Conservation (phyloP, 2,329 filamentous ascomycete species). For the Sclerotinia borealis region DNA sequence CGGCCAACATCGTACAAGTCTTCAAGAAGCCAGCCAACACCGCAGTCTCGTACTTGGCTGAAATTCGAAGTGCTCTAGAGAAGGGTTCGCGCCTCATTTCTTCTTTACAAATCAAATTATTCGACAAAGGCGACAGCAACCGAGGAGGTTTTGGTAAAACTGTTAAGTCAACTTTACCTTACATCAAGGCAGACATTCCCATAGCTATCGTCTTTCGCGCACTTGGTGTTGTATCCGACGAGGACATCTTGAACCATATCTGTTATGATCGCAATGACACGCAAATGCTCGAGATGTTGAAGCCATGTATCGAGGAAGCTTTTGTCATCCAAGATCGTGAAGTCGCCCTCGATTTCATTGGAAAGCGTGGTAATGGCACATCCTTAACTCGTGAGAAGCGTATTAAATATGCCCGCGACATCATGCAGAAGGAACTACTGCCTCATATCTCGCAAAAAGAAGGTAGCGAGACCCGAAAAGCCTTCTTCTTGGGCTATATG, state of each 20-base stretch:
- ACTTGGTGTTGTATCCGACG: constrained; percentile 90
- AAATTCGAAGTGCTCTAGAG: constrained; percentile 93
- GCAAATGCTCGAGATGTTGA: constrained; percentile 95
- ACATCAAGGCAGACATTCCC: constrained; percentile 88
- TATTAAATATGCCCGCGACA: constrained; percentile 85
- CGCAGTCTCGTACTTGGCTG: constrained; percentile 85
- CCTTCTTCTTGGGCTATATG: constrained; percentile 99
- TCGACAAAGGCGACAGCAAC: constrained; percentile 74
- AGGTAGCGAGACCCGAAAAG: constrained; percentile 91
- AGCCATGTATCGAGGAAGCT: constrained; percentile 94
- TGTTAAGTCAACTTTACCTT: constrained; percentile 85
- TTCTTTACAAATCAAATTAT: constrained; percentile 84
- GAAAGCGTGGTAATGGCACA: constrained; percentile 75
- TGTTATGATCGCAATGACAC: constrained; percentile 94
- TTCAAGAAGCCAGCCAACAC: constrained; percentile 97
- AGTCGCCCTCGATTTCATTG: constrained; percentile 90
- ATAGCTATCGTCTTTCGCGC: constrained; percentile 95
- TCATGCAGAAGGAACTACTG: constrained; percentile 93
- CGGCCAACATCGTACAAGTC: constrained; percentile 97
- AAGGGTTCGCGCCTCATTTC: constrained; percentile 94
- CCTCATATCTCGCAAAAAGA: constrained; percentile 95
- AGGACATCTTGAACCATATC: constrained; percentile 96
- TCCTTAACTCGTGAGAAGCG: constrained; percentile 78
- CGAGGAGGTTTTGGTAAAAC: constrained; percentile 79
- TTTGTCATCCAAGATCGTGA: constrained; percentile 95